Conservation (phyloP, 192 early-diverging fungal species). For the Endogone sp. region DNA sequence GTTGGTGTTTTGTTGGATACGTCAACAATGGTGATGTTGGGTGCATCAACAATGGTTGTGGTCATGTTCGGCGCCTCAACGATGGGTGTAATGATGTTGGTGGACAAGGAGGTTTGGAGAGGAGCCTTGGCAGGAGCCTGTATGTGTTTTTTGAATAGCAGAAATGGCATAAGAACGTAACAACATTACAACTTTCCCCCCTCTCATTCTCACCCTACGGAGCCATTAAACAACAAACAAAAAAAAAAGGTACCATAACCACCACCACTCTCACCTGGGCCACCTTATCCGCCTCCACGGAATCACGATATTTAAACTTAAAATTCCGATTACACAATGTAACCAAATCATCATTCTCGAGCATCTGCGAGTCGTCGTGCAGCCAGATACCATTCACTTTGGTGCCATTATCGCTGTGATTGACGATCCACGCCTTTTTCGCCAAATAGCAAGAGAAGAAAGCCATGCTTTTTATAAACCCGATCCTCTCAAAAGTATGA, state of each 20-base stretch:
- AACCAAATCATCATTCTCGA: background rate
- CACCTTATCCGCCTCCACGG: too few species aligned
- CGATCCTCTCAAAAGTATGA: too few species aligned
- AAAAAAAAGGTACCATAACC: too few species aligned
- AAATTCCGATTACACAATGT: background rate
- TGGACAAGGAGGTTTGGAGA: background rate
- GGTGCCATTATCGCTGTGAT: conserved; percentile 2
- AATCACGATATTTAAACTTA: background rate
- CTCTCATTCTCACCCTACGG: too few species aligned
- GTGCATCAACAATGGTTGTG: too few species aligned
- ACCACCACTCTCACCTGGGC: too few species aligned
- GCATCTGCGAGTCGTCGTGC: background rate
- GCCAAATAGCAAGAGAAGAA: too few species aligned
- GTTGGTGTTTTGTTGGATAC: background rate
- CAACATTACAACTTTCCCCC: too few species aligned
- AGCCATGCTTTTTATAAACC: too few species aligned
- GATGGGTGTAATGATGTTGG: background rate
- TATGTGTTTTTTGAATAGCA: background rate
- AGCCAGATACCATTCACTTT: background rate
- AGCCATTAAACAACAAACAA: too few species aligned
- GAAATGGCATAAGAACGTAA: background rate
- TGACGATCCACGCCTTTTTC: background rate
- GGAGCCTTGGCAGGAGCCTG: background rate
- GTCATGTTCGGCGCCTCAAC: background rate
- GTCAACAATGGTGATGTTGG: background rate